Evolutionary conservation across 257 asterid genomes (phyloP).

Genomic region (Agastache rugosa): DNA sequence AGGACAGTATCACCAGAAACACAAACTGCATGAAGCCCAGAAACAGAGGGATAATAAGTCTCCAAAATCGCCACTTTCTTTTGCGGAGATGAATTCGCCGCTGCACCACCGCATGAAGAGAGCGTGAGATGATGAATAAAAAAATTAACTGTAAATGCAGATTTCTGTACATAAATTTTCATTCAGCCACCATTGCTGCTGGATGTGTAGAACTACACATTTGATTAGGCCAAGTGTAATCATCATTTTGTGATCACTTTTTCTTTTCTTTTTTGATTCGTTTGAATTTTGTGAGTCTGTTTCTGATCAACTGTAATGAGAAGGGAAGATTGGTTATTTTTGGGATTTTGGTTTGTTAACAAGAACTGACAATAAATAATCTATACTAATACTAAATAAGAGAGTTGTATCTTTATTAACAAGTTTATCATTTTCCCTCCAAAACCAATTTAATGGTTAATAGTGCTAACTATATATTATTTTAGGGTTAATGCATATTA

Average conservation of each 20-base stretch:
- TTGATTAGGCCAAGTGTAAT: constrained; percentile 28
- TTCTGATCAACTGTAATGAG: constrained; percentile 31
- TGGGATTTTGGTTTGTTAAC: background rate
- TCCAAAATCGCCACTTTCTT: constrained; percentile 48
- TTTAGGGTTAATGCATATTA: too few species aligned
- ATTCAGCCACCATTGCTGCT: too few species aligned
- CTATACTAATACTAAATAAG: too few species aligned
- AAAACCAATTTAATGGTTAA: too few species aligned
- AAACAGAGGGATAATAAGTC: constrained; percentile 46
- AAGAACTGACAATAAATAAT: background rate
- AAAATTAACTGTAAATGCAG: background rate
- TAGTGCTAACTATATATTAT: too few species aligned
- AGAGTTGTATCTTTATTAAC: too few species aligned
- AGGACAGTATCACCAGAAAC: constrained; percentile 43
- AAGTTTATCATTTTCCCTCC: too few species aligned
- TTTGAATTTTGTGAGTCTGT: constrained; percentile 27
- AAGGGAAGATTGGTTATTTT: constrained; percentile 13
- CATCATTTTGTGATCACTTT: background rate
- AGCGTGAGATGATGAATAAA: constrained; percentile 7
- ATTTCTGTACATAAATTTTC: constrained; percentile 27
- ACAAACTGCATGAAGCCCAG: constrained; percentile 41
- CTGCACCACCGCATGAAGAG: constrained; percentile 39
- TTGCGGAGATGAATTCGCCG: constrained; percentile 56
- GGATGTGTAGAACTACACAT: background rate
- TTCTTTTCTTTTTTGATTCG: constrained; percentile 23